phyloP scores from a whole-genome alignment of 768 basidiomycete species.

The Kockovaella imperatae region DNA sequence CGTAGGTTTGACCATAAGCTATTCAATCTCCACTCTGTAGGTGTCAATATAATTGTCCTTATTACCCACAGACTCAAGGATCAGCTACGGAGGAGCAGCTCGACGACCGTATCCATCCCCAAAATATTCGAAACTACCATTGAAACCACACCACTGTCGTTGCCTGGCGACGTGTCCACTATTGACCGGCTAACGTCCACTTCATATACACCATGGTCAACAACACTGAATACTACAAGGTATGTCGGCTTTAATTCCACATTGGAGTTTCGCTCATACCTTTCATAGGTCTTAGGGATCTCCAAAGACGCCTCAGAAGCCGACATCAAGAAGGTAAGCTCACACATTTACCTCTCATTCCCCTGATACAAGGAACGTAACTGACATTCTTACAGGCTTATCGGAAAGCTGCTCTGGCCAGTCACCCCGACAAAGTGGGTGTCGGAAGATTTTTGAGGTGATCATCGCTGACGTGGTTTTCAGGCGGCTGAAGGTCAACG shows the following conservation, averaged over 20 bases:
- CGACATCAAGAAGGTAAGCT: conserved; percentile 74
- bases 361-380: not conserved
- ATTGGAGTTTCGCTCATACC: conserved; percentile 1
- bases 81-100: too few relatives aligned
- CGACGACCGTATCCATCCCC: too few relatives aligned
- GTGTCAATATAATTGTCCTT: too few relatives aligned
- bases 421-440: conserved; percentile 72
- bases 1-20: too few relatives aligned
- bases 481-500: conserved; percentile 52
- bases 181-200: not conserved
- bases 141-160: not conserved
- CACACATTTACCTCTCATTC: not conserved
- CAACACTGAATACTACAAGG: conserved; percentile 73
- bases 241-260: conserved; percentile 1
- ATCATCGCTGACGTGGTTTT: not conserved
- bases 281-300: conserved; percentile 55
- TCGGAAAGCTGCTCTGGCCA: conserved; percentile 61
- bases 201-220: conserved; percentile 24
- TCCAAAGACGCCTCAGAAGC: conserved; percentile 61
- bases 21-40: too few relatives aligned
- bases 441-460: conserved; percentile 23
- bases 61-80: too few relatives aligned
- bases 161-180: too few relatives aligned
- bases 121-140: not conserved
- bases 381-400: conserved; percentile 59